Conservation (phyloP, 352 stramenopile species). For the Nothophytophthora sp. region DNA sequence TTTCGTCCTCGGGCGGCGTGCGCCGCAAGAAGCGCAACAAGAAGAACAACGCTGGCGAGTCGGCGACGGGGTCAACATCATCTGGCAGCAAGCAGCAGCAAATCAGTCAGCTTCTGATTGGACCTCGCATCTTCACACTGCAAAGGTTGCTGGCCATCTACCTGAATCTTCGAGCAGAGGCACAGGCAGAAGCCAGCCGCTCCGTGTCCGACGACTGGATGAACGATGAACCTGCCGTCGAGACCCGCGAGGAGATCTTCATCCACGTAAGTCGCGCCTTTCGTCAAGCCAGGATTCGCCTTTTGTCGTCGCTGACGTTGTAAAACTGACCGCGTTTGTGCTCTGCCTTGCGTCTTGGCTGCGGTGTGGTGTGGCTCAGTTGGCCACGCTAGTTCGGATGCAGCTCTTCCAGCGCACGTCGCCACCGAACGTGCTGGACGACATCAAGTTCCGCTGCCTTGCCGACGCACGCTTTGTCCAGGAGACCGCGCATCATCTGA, state of each 20-base stretch:
- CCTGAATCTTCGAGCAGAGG: conserved; percentile 62
- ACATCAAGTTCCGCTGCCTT: conserved; percentile 80
- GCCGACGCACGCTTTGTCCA: conserved; percentile 72
- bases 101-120: conserved; percentile 65
- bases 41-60: conserved; percentile 15
- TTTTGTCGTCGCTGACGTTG: no score
- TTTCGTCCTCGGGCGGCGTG: conserved; percentile 56
- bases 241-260: conserved; percentile 79
- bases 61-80: conserved; percentile 3
- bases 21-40: conserved; percentile 60
- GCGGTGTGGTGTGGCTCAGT: no score
- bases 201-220: conserved; percentile 4
- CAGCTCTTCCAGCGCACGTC: conserved; percentile 80
- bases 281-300: no score
- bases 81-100: conserved; percentile 37
- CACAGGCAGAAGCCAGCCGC: conserved; percentile 26
- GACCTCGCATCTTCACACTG: conserved; percentile 72
- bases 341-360: no score
- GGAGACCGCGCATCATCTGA: conserved; percentile 46
- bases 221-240: conserved; percentile 17
- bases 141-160: conserved; percentile 81
- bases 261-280: conserved; percentile 67
- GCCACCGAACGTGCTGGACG: conserved; percentile 62
- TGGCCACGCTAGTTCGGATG: conserved; percentile 76
- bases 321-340: no score